Evolutionary conservation across 2,329 filamentous ascomycete genomes (phyloP).

Genomic region (Fusarium globosum): DNA sequence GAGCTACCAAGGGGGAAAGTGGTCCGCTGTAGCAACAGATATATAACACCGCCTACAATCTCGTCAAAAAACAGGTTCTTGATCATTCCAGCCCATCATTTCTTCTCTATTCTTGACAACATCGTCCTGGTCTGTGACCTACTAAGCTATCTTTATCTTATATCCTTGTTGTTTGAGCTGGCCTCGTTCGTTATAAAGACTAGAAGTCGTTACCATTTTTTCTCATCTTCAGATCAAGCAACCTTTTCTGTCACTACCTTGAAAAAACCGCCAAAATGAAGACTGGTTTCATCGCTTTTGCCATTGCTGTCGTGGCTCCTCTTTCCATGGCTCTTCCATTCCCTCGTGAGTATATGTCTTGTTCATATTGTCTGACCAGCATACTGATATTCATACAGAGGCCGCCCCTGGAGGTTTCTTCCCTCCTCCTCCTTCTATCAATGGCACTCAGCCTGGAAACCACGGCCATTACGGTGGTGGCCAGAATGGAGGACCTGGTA

Average conservation of each 20-base stretch:
- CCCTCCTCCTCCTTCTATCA: slow-evolving; percentile 2
- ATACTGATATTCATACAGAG: slow-evolving; percentile 11
- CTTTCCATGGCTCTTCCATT: slow-evolving; percentile 31
- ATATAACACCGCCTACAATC: slow-evolving; percentile 23
- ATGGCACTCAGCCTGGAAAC: slow-evolving; percentile 20
- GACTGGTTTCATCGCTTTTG: slow-evolving; percentile 32
- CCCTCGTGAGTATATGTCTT: slow-evolving; percentile 18
- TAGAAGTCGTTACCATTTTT: neutral
- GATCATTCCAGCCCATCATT: neutral
- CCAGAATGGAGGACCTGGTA: neutral
- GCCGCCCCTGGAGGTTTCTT: slow-evolving; percentile 7
- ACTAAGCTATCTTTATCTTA: neutral
- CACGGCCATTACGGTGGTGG: neutral
- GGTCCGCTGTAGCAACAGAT: slow-evolving; percentile 1
- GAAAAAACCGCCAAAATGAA: slow-evolving; percentile 38
- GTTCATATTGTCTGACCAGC: too few species aligned
- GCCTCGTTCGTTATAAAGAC: slow-evolving; percentile 27
- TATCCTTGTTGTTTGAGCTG: slow-evolving; percentile 29
- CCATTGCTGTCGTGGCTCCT: slow-evolving; percentile 33
- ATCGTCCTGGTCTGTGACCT: slow-evolving; percentile 33
- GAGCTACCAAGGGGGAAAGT: slow-evolving; percentile 13
- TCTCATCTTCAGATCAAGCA: slow-evolving; percentile 9
- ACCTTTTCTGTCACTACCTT: slow-evolving; percentile 8
- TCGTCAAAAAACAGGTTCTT: slow-evolving; percentile 16
- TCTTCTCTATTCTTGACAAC: slow-evolving; percentile 24